phyloP scores from a whole-genome alignment of 495 filamentous ascomycete species.

The Podospora sp. region DNA sequence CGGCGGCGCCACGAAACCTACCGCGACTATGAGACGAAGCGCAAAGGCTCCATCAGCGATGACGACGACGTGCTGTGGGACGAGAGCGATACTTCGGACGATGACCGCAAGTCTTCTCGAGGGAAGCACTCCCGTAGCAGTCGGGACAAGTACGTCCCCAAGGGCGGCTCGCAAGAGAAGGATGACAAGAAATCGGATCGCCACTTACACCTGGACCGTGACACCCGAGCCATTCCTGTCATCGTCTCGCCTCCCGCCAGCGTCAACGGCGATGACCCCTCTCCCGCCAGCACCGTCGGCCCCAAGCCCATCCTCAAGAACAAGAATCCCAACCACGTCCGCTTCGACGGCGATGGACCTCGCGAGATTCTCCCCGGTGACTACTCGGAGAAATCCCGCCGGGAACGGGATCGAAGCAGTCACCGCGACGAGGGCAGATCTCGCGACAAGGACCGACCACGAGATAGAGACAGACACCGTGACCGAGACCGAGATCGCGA shows the following conservation, averaged over 20 bases:
- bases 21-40: slow-evolving; percentile 12
- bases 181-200: slow-evolving; percentile 20
- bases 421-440: slow-evolving; percentile 29
- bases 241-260: slow-evolving; percentile 46
- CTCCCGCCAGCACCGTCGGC: slow-evolving; percentile 42
- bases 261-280: slow-evolving; percentile 33
- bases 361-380: slow-evolving; percentile 36
- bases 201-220: slow-evolving; percentile 8
- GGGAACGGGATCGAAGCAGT: slow-evolving; percentile 25
- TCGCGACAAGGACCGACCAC: slow-evolving; percentile 31
- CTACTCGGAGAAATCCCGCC: slow-evolving; percentile 27
- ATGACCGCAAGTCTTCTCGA: slow-evolving; percentile 22
- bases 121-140: slow-evolving; percentile 8
- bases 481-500: slow-evolving; percentile 27
- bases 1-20: slow-evolving; percentile 23
- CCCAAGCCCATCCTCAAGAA: slow-evolving; percentile 57
- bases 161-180: not conserved
- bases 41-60: slow-evolving; percentile 12
- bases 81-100: slow-evolving; percentile 29
- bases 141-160: not conserved
- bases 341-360: slow-evolving; percentile 46
- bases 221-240: slow-evolving; percentile 37
- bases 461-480: slow-evolving; percentile 20
- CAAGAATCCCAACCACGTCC: slow-evolving; percentile 51
- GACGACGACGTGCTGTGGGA: slow-evolving; percentile 27